Evolutionary conservation across 2,329 filamentous ascomycete genomes (phyloP), one percentile per base, ranked within the genome.

Genomic region (Colletotrichum godetiae): DNA sequence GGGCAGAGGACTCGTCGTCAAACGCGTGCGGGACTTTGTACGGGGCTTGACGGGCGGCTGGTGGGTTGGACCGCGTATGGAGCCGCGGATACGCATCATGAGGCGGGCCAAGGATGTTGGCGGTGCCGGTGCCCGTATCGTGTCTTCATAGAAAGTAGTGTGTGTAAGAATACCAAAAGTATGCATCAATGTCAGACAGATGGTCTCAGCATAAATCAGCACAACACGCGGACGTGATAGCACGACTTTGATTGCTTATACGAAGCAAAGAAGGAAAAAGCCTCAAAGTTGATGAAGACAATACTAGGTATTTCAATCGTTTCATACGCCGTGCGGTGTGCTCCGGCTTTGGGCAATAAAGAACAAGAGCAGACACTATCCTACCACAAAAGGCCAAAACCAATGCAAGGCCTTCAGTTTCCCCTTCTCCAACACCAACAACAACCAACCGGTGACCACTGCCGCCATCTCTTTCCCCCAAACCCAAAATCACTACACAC

Each of bases 1-100:
- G 0, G 89, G 89, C 2, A 82, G 82, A 42, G 89, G 86, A 0
- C 81, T 80, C 42, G 60, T 79, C 0, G 78, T 89, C 19, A 82
- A 79, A 35, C 76, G 75, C 31, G 65, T 86, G 42, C 85, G 85
- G 70, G 80, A 84, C 5, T 60, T 74, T 2, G 84, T 89, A 7
- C 86, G 87, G 72, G 74, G 73, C 31, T 72, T 82, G 5, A 91
- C 89, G 0, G 86, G 90, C 2, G 91, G 91, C 0, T 92, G 90
- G 88, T 93, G 91, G 91, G 76, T 90, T 76, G 91, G 91, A 0
- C 91, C 90, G 29, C 85, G 86, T 75, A 91, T 92, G 89, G 84
- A 85, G 74, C 89, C 89, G 6, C 82, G 84, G 64, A 86, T 92
- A 56, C 81, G 86, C 75, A 84, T 92, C 22, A 77, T 91, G 79